These are phyloP conservation scores for Pistacia atlantica DNA, from an alignment of 345 rosid species.

Conservation along the genomic window DNA sequence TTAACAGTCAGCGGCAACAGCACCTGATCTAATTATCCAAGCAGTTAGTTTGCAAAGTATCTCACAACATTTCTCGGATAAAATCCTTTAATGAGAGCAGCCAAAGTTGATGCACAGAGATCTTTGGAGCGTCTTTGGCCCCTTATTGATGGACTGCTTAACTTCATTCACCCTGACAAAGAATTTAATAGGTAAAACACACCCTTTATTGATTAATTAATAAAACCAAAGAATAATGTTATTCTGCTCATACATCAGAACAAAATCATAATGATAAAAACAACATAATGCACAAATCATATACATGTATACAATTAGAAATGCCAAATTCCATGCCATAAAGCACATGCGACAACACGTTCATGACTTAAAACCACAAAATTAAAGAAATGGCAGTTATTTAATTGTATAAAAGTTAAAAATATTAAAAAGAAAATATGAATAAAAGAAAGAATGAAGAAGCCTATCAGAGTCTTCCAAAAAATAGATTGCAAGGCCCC, in stretches of 20 bases:
- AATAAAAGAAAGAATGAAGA: background rate
- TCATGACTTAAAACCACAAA: background rate
- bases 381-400: background rate
- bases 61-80: constrained; percentile 61
- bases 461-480: background rate
- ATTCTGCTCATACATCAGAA: background rate
- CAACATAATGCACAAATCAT: background rate
- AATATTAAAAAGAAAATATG: background rate
- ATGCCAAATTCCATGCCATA: background rate
- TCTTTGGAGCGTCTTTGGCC: constrained; percentile 46
- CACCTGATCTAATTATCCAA: constrained; percentile 14
- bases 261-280: background rate
- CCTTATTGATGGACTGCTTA: constrained; percentile 31
- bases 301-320: background rate
- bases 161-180: constrained; percentile 54
- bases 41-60: constrained; percentile 28
- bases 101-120: constrained; percentile 30
- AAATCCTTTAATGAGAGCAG: constrained; percentile 45
- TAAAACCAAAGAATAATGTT: background rate
- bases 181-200: constrained; percentile 10
- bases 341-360: background rate
- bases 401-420: background rate
- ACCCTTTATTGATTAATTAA: background rate
- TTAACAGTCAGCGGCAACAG: constrained; percentile 13
- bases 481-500: background rate